phyloP scores from a whole-genome alignment of 2,329 filamentous ascomycete species.

The Pseudogymnoascus sp. region DNA sequence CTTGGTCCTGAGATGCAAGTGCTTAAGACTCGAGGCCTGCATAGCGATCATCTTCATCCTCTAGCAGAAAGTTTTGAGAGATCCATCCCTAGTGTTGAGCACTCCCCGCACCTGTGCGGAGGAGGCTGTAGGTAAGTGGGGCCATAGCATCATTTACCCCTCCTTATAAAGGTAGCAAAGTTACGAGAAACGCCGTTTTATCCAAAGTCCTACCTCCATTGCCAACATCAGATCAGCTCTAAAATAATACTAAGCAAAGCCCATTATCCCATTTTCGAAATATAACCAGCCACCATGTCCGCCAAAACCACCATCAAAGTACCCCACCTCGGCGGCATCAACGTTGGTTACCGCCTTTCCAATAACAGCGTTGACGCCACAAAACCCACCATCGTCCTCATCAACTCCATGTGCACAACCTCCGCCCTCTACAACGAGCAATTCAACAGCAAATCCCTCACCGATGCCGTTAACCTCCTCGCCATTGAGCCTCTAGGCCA shows the following conservation, averaged over 20 bases:
- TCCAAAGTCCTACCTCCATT: not conserved
- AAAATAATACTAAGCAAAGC: not conserved
- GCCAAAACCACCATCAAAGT: slow-evolving; percentile 35
- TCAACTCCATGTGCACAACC: slow-evolving; percentile 45
- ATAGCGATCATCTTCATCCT: not conserved
- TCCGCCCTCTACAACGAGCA: slow-evolving; percentile 37
- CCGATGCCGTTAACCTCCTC: slow-evolving; percentile 37
- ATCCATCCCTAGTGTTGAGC: not conserved
- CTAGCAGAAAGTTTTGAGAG: not conserved
- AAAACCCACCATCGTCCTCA: slow-evolving; percentile 43
- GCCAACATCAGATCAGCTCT: not conserved
- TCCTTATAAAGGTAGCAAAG: not conserved
- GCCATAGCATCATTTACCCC: not conserved
- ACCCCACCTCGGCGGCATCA: slow-evolving; percentile 40
- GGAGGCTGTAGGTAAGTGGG: not conserved
- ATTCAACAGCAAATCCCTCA: slow-evolving; percentile 34
- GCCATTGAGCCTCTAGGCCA: slow-evolving; percentile 46
- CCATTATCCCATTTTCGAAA: not conserved
- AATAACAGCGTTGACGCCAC: slow-evolving; percentile 34
- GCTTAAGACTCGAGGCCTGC: not conserved
- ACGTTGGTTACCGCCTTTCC: slow-evolving; percentile 34
- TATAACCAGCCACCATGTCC: slow-evolving; percentile 19
- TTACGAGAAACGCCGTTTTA: not conserved
- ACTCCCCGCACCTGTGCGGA: not conserved
- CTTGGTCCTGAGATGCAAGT: not conserved